A percentile compares a stretch with the other conserved stretches of the same genome.
Conservation (phyloP, 345 rosid species). For the Streptanthus diversifolius region DNA sequence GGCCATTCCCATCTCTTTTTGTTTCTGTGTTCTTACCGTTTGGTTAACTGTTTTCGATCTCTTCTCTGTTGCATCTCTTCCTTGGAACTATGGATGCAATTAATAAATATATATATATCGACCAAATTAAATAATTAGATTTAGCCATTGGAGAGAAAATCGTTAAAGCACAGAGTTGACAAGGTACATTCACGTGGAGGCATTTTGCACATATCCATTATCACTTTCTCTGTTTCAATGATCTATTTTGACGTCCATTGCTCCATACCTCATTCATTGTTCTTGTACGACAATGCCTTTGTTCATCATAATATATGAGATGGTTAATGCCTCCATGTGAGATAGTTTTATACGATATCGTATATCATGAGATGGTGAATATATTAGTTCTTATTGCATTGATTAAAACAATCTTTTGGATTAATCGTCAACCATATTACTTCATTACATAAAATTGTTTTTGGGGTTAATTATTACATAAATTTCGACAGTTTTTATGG, state of each 20-base stretch:
- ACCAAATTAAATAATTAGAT: not conserved
- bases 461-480: too few relatives aligned
- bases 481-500: not conserved
- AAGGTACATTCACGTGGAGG: constrained; percentile 29
- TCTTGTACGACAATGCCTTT: constrained; percentile 9
- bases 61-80: constrained; percentile 16
- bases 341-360: not conserved
- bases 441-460: not conserved
- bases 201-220: constrained; percentile 20
- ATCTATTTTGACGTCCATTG: constrained; percentile 20
- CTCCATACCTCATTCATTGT: constrained; percentile 35
- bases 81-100: constrained; percentile 14
- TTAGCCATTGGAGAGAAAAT: constrained; percentile 2
- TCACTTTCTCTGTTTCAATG: constrained; percentile 7
- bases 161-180: constrained; percentile 24
- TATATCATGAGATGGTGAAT: not conserved
- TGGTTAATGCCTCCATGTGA: not conserved
- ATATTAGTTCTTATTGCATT: constrained; percentile 1
- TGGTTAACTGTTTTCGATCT: constrained; percentile 28
- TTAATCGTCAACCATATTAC: not conserved
- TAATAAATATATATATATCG: not conserved
- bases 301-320: constrained; percentile 13
- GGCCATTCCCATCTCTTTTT: constrained; percentile 24
- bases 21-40: constrained; percentile 27
- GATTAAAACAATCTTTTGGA: not conserved